Base-by-base conservation (phyloP, 495 filamentous ascomycete genomes). In the Xylaria palmicola region DNA sequence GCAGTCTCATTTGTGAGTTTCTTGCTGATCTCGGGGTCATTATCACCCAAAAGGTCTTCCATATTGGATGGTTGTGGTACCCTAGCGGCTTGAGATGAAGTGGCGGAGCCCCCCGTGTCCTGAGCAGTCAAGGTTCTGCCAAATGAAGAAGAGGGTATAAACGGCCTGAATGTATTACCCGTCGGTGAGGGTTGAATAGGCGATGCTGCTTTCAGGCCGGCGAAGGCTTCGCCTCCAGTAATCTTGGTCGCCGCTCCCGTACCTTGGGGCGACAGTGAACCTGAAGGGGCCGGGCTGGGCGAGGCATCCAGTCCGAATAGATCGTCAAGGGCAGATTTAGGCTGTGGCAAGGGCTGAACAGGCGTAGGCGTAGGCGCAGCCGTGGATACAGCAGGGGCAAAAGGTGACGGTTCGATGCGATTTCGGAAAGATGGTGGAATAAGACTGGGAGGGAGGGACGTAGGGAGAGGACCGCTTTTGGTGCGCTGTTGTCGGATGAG, bases 1-100 rank as follows among this genome's bases (percentile, higher is more conserved):
- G 89, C 87, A 4, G 92, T 94, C 72, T 98, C 94, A 59, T 85
- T 86, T 0, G 86, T 93, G 47, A 98, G 75, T 68, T 88, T 93
- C 70, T 89, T 95, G 70, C 85, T 92, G 49, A 92, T 84, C 70
- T 97, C 93, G 3, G 91, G 90, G 60, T 98, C 94, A 57, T 88
- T 89, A 62, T 97, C 94, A 20, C 95, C 94, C 9, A 98, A 84
- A n/a, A 98, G 81, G 75, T 98, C 95, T 65, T 98, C 93, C 61
- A 89, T 81, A 17, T 82, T 83, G 15, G 87, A 79, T 2, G 75
- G 70, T 17, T 72, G 72, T 65, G 66, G 74, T 12, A 58, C 68
- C 4, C 65, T 61, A 40, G 65, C 56, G 24, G 65, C 61, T 13
- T 72, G 59, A 43, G 72, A 75, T 1, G 83, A 84, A 32, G 68